These are phyloP conservation scores for Starmerella tilneyi DNA, from an alignment of 805 yeast genomes.

Conservation along the genomic window DNA sequence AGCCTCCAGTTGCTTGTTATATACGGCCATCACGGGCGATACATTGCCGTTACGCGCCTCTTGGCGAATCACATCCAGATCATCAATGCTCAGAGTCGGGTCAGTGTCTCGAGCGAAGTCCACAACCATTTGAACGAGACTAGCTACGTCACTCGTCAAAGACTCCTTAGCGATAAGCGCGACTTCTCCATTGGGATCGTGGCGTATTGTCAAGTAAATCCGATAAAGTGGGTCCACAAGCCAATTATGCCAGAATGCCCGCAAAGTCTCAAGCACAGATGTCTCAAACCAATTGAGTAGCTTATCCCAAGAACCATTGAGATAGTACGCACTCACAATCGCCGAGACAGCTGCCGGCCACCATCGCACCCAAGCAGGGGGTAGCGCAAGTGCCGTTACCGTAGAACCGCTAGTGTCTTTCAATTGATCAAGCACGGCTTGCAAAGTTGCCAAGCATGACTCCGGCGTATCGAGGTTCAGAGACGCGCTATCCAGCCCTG, in stretches of 20 bases:
- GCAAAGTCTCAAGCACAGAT: conserved; percentile 52
- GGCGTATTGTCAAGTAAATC: conserved; percentile 69
- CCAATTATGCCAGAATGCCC: conserved; percentile 74
- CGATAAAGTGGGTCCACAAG: conserved; percentile 61
- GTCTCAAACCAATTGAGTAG: conserved; percentile 48
- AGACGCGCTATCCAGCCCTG: not conserved
- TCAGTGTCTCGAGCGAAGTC: conserved; percentile 45
- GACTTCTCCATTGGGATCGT: conserved; percentile 62
- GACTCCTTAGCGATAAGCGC: conserved; percentile 74
- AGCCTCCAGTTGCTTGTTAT: conserved; percentile 60
- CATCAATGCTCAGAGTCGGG: conserved; percentile 15
- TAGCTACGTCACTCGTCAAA: conserved; percentile 62
- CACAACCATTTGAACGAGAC: conserved; percentile 78
- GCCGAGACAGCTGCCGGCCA: conserved; percentile 52
- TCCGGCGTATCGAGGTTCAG: conserved; percentile 13
- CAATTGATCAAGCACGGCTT: conserved; percentile 14
- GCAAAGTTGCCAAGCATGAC: conserved; percentile 15
- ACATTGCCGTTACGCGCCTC: conserved; percentile 60
- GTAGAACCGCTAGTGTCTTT: not conserved
- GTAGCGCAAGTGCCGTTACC: conserved; percentile 8
- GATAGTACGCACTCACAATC: conserved; percentile 28
- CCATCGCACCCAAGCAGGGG: conserved; percentile 36
- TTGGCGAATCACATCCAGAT: conserved; percentile 17
- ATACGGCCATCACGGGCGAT: conserved; percentile 65
- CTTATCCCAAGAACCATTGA: conserved; percentile 43